Evolutionary conservation across 805 yeast species (phyloP).

Genomic region (Zygosaccharomyces kombuchaensis): DNA sequence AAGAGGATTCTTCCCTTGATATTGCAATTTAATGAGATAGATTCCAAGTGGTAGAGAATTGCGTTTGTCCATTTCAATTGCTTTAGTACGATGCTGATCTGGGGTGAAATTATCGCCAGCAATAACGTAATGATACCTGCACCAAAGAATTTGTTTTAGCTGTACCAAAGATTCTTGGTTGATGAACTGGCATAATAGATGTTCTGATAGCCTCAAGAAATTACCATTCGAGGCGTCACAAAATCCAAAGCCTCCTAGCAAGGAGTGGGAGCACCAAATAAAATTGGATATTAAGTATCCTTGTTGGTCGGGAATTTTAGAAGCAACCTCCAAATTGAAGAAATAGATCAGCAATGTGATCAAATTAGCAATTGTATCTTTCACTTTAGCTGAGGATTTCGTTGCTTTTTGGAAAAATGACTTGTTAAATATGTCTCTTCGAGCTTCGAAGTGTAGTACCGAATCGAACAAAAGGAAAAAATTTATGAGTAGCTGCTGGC

Average conservation of each 20-base stretch:
- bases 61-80: constrained; percentile 36
- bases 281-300: constrained; percentile 26
- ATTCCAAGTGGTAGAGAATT: constrained; percentile 32
- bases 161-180: constrained; percentile 55
- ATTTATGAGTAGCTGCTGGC: constrained; percentile 26
- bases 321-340: constrained; percentile 4
- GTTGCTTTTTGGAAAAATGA: constrained; percentile 44
- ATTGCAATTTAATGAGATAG: constrained; percentile 37
- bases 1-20: constrained; percentile 52
- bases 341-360: constrained; percentile 19
- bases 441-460: constrained; percentile 48
- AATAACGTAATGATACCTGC: constrained; percentile 68
- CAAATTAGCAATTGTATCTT: constrained; percentile 41
- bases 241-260: constrained; percentile 62
- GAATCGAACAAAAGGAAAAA: constrained; percentile 43
- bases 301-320: constrained; percentile 2
- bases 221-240: constrained; percentile 64
- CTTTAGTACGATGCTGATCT: constrained; percentile 55
- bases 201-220: constrained; percentile 58
- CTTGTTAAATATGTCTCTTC: constrained; percentile 35
- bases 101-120: constrained; percentile 58
- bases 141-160: constrained; percentile 69
- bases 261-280: constrained; percentile 61
- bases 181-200: constrained; percentile 43
- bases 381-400: constrained; percentile 42